phyloP scores from a whole-genome alignment of 129 eudicot species.

The Glebionis coronaria region DNA sequence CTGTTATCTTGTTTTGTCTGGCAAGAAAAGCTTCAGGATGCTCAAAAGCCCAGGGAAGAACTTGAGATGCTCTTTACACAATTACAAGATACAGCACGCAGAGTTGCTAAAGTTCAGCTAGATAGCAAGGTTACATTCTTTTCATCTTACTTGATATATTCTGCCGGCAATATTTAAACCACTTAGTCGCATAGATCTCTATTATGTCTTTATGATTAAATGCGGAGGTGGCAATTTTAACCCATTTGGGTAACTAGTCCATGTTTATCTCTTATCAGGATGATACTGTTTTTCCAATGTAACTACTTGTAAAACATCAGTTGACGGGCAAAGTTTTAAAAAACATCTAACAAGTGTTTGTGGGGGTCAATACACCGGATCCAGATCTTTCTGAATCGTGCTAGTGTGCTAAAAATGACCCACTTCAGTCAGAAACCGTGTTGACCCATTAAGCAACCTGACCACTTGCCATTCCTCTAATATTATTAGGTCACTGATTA shows the following conservation, averaged over 20 bases:
- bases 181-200: no score
- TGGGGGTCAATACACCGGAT: no score
- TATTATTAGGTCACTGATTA: not conserved
- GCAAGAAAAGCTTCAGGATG: conserved; percentile 96
- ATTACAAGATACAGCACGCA: conserved; percentile 84
- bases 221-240: not conserved
- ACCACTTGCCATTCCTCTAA: not conserved
- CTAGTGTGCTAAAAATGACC: no score
- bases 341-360: no score
- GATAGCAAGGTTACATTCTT: conserved; percentile 77
- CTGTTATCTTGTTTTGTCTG: conserved; percentile 95
- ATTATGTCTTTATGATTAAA: not conserved
- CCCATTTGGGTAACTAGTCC: no score
- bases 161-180: not conserved
- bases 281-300: no score
- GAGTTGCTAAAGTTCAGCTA: conserved; percentile 86
- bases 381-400: no score
- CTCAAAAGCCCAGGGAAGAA: conserved; percentile 93
- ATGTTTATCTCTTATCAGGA: no score
- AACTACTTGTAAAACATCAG: no score
- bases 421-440: no score
- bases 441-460: no score
- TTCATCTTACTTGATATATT: not conserved
- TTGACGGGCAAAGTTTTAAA: no score
- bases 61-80: conserved; percentile 79